phyloP scores from a whole-genome alignment of 2,329 filamentous ascomycete genomes.

The Alternaria postmessia region DNA sequence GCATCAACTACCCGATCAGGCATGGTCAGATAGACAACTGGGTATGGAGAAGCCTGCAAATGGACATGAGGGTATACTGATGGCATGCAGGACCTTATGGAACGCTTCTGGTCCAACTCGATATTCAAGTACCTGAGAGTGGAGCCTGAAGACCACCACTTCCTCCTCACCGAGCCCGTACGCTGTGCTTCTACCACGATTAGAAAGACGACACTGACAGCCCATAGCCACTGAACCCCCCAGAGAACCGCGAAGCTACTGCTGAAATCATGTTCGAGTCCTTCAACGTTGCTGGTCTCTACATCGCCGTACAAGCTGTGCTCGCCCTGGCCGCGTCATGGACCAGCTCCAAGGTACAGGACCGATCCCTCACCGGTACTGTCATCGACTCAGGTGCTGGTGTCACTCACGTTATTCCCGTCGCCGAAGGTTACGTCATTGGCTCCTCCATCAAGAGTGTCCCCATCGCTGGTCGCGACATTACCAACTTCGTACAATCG shows the following conservation, averaged over 20 bases:
- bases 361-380: conserved; percentile 93
- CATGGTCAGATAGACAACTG: conserved; percentile 99
- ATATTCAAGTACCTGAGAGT: conserved; percentile 99
- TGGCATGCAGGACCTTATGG: conserved; percentile 85
- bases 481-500: conserved; percentile 98
- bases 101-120: conserved; percentile 99
- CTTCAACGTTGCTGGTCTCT: conserved; percentile 98
- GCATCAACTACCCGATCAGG: conserved; percentile 94
- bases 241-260: conserved; percentile 98
- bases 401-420: conserved; percentile 98
- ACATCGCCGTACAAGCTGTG: conserved; percentile 98
- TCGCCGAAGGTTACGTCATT: conserved; percentile 98
- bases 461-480: conserved; percentile 95
- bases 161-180: conserved; percentile 96
- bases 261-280: conserved; percentile 99
- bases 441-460: conserved; percentile 99
- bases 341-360: conserved; percentile 98
- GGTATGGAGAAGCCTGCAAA: conserved; percentile 62
- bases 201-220: conserved; percentile 18
- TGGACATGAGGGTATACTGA: conserved; percentile 19
- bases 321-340: conserved; percentile 95
- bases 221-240: conserved; percentile 87
- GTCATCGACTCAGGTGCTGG: conserved; percentile 99
- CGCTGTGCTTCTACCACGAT: conserved; percentile 40
- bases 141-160: conserved; percentile 98